Base-by-base conservation (phyloP, 1,284 basidiomycete species). In the Ganoderma multipileum region DNA sequence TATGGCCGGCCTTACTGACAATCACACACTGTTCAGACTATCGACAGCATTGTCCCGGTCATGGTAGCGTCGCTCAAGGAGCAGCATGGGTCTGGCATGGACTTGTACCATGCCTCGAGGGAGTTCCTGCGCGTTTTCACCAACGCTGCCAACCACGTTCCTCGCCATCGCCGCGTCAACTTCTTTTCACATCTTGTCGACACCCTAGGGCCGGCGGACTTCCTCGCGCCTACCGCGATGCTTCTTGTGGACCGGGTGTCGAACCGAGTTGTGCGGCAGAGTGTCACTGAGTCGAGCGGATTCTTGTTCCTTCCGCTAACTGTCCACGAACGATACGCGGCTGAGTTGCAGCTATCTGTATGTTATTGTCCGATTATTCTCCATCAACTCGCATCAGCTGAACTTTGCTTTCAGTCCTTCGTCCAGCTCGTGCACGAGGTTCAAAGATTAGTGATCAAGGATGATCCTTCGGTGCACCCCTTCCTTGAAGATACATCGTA, bases 121-220 rank as follows among this genome's bases (percentile, higher is more conserved):
- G 89, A 93, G 38, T 95, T 97, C 78, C 79, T 97, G 47, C 89
- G 88, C n/a, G 89, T 96, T 41, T 97, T 97, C 79, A 94, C 94
- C 0, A 95, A 96, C 78, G 96, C 96, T 0, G 87, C 92, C 1
- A 90, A 89, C 70, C 95, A 97, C 74, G 90, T 97, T 68, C 95
- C 95, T 26, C 88, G 94, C 3, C 95, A 97, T 79, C 90, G 96
- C 38, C 89, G 95, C 47, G 91, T 90, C 69, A 91, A 89, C 67
- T 97, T 99, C 82, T 99, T 98, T 81, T 86, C 90, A 2, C 95
- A 97, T 77, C 87, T 99, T n/a, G 88, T 95, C 42, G 91, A 95
- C 68, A 92, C 94, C 2, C 86, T 99, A 14, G 96, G 95, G 11
- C 83, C 92, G 2, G 82, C 86, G 12, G 91, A 96, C 61, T 99